phyloP scores from a whole-genome alignment of 441 rosid genomes.

The Kokia cookei region DNA sequence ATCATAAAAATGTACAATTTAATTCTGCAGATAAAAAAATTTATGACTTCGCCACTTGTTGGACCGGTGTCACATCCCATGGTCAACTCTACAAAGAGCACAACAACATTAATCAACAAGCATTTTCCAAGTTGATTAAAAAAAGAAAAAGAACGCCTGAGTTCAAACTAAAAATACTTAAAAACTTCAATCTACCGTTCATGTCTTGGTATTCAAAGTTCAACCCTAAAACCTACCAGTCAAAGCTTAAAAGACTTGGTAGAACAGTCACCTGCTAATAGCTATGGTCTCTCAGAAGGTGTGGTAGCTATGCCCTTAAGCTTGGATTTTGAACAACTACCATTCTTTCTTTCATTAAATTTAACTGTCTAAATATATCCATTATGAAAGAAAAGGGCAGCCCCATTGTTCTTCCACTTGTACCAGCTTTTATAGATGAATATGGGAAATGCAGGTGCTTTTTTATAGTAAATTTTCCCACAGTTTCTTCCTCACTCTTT shows the following conservation, averaged over 20 bases:
- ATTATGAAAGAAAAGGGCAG: neutral
- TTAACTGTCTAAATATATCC: neutral
- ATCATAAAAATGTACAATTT: too few relatives aligned
- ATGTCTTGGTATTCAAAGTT: neutral
- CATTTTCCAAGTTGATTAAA: neutral
- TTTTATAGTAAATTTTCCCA: too few relatives aligned
- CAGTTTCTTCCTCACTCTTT: too few relatives aligned
- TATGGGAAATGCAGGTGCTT: neutral
- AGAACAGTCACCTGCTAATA: neutral
- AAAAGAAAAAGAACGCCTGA: neutral
- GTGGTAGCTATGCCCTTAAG: neutral
- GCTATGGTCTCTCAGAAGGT: neutral
- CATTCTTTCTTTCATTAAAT: neutral
- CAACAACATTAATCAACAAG: neutral
- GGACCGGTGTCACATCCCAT: too few relatives aligned
- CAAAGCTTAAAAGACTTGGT: neutral
- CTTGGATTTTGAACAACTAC: neutral
- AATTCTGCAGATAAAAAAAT: too few relatives aligned
- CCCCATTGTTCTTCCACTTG: neutral
- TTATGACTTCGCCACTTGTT: too few relatives aligned
- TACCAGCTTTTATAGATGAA: too few relatives aligned
- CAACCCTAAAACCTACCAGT: neutral
- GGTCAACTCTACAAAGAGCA: neutral
- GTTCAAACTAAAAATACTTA: neutral
- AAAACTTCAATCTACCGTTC: neutral